Evolutionary conservation across 768 basidiomycete genomes (phyloP).

Genomic region (Boletales sp.): DNA sequence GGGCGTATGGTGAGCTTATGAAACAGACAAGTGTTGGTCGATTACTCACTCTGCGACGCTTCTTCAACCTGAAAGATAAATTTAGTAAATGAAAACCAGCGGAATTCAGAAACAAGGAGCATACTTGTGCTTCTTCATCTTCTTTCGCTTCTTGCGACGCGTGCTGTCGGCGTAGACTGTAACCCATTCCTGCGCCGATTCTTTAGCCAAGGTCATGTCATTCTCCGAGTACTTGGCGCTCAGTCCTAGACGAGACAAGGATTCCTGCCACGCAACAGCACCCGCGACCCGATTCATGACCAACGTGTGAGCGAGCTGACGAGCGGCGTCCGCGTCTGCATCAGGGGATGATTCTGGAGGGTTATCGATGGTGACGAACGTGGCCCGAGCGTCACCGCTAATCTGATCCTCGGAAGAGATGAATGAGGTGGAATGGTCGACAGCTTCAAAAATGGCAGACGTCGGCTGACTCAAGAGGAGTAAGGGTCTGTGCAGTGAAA

Average conservation of each 20-base stretch:
- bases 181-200: slow-evolving; percentile 58
- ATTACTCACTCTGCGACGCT: slow-evolving; percentile 76
- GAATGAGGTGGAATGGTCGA: slow-evolving; percentile 15
- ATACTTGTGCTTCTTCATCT: slow-evolving; percentile 98
- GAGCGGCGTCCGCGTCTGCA: slow-evolving; percentile 75
- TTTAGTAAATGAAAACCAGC: slow-evolving; percentile 10
- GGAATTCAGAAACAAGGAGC: slow-evolving; percentile 25
- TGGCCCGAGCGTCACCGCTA: slow-evolving; percentile 25
- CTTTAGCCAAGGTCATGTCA: slow-evolving; percentile 48
- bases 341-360: slow-evolving; percentile 54
- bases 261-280: slow-evolving; percentile 63
- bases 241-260: slow-evolving; percentile 62
- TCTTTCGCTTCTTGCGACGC: slow-evolving; percentile 82
- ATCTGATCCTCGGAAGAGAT: slow-evolving; percentile 17
- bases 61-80: slow-evolving; percentile 62
- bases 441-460: slow-evolving; percentile 48
- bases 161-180: slow-evolving; percentile 74
- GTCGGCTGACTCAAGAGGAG: slow-evolving; percentile 64
- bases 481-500: slow-evolving; percentile 76
- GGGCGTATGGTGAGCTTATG: slow-evolving; percentile 14
- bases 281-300: slow-evolving; percentile 64
- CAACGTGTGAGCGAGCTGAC: slow-evolving; percentile 72
- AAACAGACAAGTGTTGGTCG: neutral
- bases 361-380: slow-evolving; percentile 36
- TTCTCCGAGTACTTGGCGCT: slow-evolving; percentile 48